These are phyloP conservation scores for Ophiostoma pallidulum DNA, from an alignment of 2,329 filamentous ascomycete species.

Conservation along the genomic window DNA sequence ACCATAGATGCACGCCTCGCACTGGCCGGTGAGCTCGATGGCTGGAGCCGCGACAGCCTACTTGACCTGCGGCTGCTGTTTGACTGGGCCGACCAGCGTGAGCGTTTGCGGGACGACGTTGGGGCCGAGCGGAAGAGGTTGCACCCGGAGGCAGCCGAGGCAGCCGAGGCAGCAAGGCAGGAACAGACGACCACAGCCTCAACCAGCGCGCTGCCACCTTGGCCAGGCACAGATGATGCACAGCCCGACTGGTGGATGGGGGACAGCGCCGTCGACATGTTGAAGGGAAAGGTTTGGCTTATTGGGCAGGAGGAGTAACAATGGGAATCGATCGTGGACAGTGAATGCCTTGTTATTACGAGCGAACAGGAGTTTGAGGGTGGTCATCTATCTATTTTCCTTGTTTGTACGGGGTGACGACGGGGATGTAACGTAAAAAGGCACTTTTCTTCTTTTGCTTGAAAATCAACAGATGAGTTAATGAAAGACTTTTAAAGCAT, in stretches of 20 bases:
- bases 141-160: too few species aligned
- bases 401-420: too few species aligned
- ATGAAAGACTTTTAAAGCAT: too few species aligned
- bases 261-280: conserved; percentile 43
- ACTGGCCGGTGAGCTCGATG: conserved; percentile 43
- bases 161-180: conserved; percentile 9
- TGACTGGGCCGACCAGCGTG: conserved; percentile 44
- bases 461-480: too few species aligned
- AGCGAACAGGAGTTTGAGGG: too few species aligned
- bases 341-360: too few species aligned
- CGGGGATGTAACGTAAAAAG: too few species aligned
- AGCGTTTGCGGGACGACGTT: conserved; percentile 13
- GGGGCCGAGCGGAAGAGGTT: conserved; percentile 17
- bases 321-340: too few species aligned
- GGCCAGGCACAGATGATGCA: conserved; percentile 17
- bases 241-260: conserved; percentile 43
- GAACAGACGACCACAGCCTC: too few species aligned
- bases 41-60: conserved; percentile 32
- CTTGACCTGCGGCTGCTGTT: conserved; percentile 44
- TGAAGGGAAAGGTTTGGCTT: conserved; percentile 48
- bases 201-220: neutral
- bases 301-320: conserved; percentile 27
- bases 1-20: conserved; percentile 63
- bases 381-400: too few species aligned
- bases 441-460: too few species aligned